Evolutionary conservation across 2,329 filamentous ascomycete genomes (phyloP), one percentile per base, ranked within the genome.

Genomic region (Fusarium sp.): DNA sequence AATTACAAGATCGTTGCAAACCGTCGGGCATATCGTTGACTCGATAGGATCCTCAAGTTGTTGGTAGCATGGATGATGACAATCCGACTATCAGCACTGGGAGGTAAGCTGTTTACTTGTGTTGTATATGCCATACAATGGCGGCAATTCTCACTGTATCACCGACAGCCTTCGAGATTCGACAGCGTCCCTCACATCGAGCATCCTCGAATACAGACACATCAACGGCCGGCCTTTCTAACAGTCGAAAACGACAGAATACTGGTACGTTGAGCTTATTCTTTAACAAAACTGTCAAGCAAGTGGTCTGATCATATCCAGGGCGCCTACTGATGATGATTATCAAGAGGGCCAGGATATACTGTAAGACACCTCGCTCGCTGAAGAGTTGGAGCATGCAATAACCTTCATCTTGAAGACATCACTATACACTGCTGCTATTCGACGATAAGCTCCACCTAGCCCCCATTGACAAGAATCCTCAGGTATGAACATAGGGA

Each of bases 401-500:
- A 35, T 62, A 24, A 62, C 39, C 17, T 12, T 22, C 3, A 22
- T 18, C 12, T 24, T 20, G 26, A 15, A 75, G 75, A 22, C 67
- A 77, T 9, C 72, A 72, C 9, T 47, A 35, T 8, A 65, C 51
- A 5, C 26, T 68, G 5, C 31, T 84, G 36, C 69, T 81, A n/a
- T 73, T 83, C 2, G 78, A 79, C 24, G 80, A 82, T 18, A 78
- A 79, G 33, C 79, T 85, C 8, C 82, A 79, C 63, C 74, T 84
- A 7, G 82, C 84, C 7, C 75, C 70, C 15, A 64, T 77, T 15
- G 39, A 24, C 5, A 24, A 66, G 13, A 62, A 49, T n/a, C 59
- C 72, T 22, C 51, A 67, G 52, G 72, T 73, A 66, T 7, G 20
- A 13, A 15, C 18, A 48, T 31, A 8, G 10, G 20, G 24, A 20